Percentiles rank a stretch among this genome's conserved stretches.
phyloP scores from a whole-genome alignment of 129 eudicot species.

The Helianthus annuus region DNA sequence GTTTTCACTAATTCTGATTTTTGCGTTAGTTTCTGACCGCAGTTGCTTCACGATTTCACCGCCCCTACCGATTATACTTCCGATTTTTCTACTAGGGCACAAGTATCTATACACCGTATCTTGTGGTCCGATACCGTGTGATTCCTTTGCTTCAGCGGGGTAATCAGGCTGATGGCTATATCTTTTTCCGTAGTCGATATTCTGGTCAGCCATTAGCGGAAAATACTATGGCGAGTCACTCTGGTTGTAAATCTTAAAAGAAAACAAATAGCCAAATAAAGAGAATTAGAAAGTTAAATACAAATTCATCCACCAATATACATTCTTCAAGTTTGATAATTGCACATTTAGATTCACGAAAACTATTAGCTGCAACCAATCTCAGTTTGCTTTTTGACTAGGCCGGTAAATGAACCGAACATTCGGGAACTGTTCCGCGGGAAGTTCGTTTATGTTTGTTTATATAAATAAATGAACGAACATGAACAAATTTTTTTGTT shows the following conservation, averaged over 20 bases:
- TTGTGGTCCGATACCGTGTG: slow-evolving; percentile 60
- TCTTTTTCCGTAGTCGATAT: slow-evolving; percentile 60
- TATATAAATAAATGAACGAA: too few species aligned
- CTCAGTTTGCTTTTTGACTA: too few species aligned
- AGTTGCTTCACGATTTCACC: slow-evolving; percentile 85
- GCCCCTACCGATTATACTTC: slow-evolving; percentile 90
- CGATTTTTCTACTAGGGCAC: slow-evolving; percentile 76
- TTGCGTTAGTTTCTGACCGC: slow-evolving; percentile 73
- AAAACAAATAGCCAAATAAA: slow-evolving; percentile 9
- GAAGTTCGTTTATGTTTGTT: too few species aligned
- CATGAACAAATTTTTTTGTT: too few species aligned
- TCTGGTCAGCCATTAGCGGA: slow-evolving; percentile 66
- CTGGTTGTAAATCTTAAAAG: neutral
- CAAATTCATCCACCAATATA: neutral
- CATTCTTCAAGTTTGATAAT: neutral
- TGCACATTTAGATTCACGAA: too few species aligned
- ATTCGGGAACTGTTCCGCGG: too few species aligned
- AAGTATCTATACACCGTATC: slow-evolving; percentile 87
- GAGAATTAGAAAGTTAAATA: neutral
- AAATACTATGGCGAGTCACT: slow-evolving; percentile 6
- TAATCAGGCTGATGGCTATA: slow-evolving; percentile 48
- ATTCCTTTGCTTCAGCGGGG: slow-evolving; percentile 61
- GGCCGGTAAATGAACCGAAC: too few species aligned
- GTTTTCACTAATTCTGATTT: slow-evolving; percentile 72
- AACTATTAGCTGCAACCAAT: too few species aligned